Evolutionary conservation across 768 basidiomycete species (phyloP).

Genomic region (Austroboletus eburneus): DNA sequence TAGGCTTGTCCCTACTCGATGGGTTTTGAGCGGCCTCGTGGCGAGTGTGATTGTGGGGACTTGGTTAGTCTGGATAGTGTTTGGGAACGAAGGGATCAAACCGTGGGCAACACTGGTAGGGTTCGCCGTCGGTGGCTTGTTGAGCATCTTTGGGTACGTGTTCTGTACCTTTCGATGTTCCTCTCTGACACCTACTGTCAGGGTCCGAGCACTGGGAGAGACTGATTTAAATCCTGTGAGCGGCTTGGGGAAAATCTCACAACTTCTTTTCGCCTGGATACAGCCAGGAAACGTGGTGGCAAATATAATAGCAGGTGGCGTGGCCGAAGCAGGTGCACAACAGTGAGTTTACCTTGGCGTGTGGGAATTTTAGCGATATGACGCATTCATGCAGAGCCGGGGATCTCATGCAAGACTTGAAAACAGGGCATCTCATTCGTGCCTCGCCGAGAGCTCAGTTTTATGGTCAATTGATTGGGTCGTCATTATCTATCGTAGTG

Average conservation of each 20-base stretch:
- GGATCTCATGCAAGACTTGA: slow-evolving; percentile 98
- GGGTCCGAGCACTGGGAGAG: slow-evolving; percentile 91
- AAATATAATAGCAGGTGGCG: slow-evolving; percentile 94
- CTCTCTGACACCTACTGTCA: slow-evolving; percentile 29
- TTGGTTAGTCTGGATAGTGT: slow-evolving; percentile 79
- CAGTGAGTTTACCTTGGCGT: slow-evolving; percentile 48
- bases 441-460: slow-evolving; percentile 95
- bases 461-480: slow-evolving; percentile 90
- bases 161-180: neutral
- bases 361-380: neutral
- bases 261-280: slow-evolving; percentile 90
- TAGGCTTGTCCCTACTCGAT: slow-evolving; percentile 72
- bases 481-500: slow-evolving; percentile 81
- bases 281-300: slow-evolving; percentile 96
- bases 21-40: slow-evolving; percentile 70
- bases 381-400: slow-evolving; percentile 59
- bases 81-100: slow-evolving; percentile 87
- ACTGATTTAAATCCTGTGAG: slow-evolving; percentile 93
- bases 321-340: slow-evolving; percentile 93
- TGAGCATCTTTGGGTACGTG: slow-evolving; percentile 83
- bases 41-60: slow-evolving; percentile 67
- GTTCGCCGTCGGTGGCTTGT: slow-evolving; percentile 73
- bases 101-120: slow-evolving; percentile 93
- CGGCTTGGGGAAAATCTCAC: slow-evolving; percentile 92
- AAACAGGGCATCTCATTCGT: slow-evolving; percentile 89